Evolutionary conservation across 305 asterid genomes (phyloP), one percentile per base, ranked within the genome.

Genomic region (Fraxinus sp.): DNA sequence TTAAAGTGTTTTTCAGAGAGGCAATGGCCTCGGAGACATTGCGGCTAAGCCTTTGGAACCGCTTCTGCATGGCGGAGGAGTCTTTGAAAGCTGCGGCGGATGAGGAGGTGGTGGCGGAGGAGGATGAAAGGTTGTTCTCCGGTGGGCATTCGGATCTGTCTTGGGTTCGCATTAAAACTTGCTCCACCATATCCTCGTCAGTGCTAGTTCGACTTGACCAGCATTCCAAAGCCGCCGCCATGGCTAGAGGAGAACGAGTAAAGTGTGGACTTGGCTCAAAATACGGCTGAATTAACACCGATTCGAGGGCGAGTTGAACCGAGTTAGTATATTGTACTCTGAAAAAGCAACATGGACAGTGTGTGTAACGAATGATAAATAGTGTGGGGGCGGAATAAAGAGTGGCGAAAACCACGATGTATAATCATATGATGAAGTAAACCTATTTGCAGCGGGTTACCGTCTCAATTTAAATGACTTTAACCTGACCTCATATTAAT

Each of bases 191-290:
- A 84, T 94, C 98, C 87, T 96, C 99, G 30, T 94, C 98, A 37
- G 94, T 94, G 43, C 97, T 92, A 30, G 97, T 86, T 73, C 97
- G 88, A 88, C 97, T 92, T 1, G 97, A 93, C 98, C 99, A 95
- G 92, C 99, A 95, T 78, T 95, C 99, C 52, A 94, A 80, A 64
- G 99, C 97, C 30, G 97, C 96, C 0, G 99, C 97, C 99, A 95
- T 95, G 86, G 89, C 81, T 80, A 57, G 14, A 18, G 59, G 77
- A 74, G 71, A 22, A 85, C 49, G 80, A 52, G 77, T 22, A 52
- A 66, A 70, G 52, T 71, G 20, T 18, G 18, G 80, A 81, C 13
- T 66, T 35, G 77, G 86, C 78, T 79, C 79, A 68, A 82, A 77
- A 28, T 79, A 5, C 68, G 84, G 85, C 81, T 71, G 41, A 81